Conservation (phyloP, 1,139 yeast species). For the Lizanozyma gosingica region DNA sequence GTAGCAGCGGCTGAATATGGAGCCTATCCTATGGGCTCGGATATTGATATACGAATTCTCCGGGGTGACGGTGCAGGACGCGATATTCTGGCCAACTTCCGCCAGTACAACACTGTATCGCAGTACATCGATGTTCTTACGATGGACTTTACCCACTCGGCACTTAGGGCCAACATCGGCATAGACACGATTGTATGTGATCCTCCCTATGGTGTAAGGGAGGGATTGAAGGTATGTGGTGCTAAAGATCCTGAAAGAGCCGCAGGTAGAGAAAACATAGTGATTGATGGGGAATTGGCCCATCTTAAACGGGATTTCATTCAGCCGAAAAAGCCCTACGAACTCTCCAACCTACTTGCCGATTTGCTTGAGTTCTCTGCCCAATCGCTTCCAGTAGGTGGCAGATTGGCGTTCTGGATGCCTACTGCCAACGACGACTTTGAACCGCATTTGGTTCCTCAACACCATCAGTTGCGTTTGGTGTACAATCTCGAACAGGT, state of each 20-base stretch:
- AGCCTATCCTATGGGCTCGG: slow-evolving; percentile 77
- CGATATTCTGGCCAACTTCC: slow-evolving; percentile 54
- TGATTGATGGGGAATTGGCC: slow-evolving; percentile 73
- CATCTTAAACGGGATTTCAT: slow-evolving; percentile 74
- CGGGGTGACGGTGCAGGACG: slow-evolving; percentile 52
- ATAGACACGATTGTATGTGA: slow-evolving; percentile 87
- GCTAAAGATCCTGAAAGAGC: slow-evolving; percentile 56
- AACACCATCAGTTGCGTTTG: slow-evolving; percentile 64
- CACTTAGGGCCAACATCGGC: slow-evolving; percentile 52
- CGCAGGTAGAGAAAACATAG: slow-evolving; percentile 57
- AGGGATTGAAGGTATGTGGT: slow-evolving; percentile 89
- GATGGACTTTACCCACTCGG: slow-evolving; percentile 92
- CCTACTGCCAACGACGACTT: slow-evolving; percentile 92
- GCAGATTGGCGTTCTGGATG: slow-evolving; percentile 94
- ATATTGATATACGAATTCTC: slow-evolving; percentile 79
- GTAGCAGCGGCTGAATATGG: slow-evolving; percentile 87
- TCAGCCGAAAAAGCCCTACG: slow-evolving; percentile 89
- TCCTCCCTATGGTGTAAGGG: slow-evolving; percentile 97
- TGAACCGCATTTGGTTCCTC: slow-evolving; percentile 66
- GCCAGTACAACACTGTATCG: slow-evolving; percentile 55
- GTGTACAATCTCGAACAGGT: slow-evolving; percentile 75
- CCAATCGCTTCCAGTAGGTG: slow-evolving; percentile 58
- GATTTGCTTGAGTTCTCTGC: slow-evolving; percentile 73
- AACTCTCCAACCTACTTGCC: slow-evolving; percentile 63
- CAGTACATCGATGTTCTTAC: slow-evolving; percentile 69